Base-by-base conservation (phyloP, 768 basidiomycete species). In the Phlebiopsis flavidoalba region DNA sequence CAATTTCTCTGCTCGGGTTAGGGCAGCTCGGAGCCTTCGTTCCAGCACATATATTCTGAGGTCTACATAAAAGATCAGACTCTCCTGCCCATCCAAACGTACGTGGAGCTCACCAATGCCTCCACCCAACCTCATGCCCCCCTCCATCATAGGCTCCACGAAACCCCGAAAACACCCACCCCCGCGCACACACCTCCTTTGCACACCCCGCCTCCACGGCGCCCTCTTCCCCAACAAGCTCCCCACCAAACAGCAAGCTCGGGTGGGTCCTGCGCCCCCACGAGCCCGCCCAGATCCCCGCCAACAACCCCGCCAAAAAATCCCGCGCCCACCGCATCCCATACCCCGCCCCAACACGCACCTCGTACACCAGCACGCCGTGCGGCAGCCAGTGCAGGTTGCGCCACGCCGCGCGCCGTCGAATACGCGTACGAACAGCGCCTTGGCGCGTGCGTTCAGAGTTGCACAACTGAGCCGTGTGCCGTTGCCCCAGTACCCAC, bases 351-450 rank as follows among this genome's bases (percentile, higher is more conserved):
- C 71, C 64, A 21, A 85, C 80, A 58, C 86, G 73, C 7, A 79
- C 77, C 65, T 88, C 86, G 65, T 86, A 88, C 26, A 86, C 84
- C 60, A 88, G 68, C 17, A 86, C 74, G 46, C 77, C 74, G 65
- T 86, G 85, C 2, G 86, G 85, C 2, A 88, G 69, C 84, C 83
- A 86, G 66, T 88, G 86, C 40, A 88, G 60, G 70, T 88, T 87
- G 55, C 77, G 74, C 86, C 86, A 87, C 31, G 80, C 81, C 45
- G 81, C 45, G 81, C 80, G 10, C 66, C 67, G 53, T 79, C 69
- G 74, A 82, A 76, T 60, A 87, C 77, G 66, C 73, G 81, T 74
- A 78, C 77, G 60, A 87, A 86, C 43, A 88, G 61, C 35, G 53
- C 64, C 37, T 83, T 65, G 3, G 85, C 79, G 5, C 74, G 76